Evolutionary conservation across 139 green algal species (phyloP), one percentile per base, ranked within the genome.

Genomic region (Chlorella sp.): DNA sequence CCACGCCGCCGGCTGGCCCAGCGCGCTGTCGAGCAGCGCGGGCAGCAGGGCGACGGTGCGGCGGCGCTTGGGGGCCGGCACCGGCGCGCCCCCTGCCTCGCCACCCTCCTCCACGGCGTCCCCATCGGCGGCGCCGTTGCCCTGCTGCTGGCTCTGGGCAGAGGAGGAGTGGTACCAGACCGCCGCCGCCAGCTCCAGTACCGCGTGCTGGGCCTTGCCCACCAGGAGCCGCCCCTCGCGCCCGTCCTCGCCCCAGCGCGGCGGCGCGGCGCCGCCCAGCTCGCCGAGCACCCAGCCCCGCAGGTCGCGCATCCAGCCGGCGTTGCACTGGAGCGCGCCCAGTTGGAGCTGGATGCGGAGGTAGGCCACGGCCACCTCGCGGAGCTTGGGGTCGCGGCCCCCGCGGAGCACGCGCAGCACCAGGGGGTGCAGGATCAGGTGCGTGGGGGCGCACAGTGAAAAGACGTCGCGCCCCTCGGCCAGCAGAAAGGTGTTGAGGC

Each of bases 401-500:
- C 41, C 46, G 42, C 31, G 21, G 8, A 74, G 38, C 14, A 45
- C 59, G 14, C 74, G 68, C 68, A 82, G 1, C 46, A 79, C 25
- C 21, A 56, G 60, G 2, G 63, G 25, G 35, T 84, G 67, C 53
- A 79, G 27, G 0, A 59, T 67, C 23, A 43, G 59, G 64, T 87
- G 80, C 50, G 87, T 31, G 31, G 46, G 40, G 25, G 67, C 27
- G 8, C 51, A 38, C 40, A 60, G 61, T 42, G 35, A 51, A 6
- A 64, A 58, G 17, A 84, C 64, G 41, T 88, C 81, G n/a, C 72
- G 62, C 9, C 84, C 84, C 33, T 82, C 73, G 74, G 17, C 59
- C 36, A 86, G 77, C 71, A 89, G 42, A 36, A 88, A 88, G 35
- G 62, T 40, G 77, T 81, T 89, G 42, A 85, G 14, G 21, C 73